Evolutionary conservation across 176 grass and related monocot genomes (phyloP).

Genomic region (Chrysopogon serrulatus): DNA sequence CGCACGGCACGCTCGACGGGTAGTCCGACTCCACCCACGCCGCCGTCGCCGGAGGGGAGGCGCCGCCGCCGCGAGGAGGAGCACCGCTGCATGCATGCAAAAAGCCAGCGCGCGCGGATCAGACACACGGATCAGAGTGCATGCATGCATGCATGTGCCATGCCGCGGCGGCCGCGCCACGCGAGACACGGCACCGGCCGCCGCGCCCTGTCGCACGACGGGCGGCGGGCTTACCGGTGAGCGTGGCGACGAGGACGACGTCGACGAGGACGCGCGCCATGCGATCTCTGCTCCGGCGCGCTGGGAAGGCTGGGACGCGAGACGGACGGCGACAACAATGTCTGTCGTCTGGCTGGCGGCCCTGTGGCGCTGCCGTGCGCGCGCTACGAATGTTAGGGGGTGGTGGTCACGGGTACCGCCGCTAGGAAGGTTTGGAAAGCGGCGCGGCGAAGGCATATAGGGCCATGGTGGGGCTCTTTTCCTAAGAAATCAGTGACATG

Average conservation of each 20-base stretch:
- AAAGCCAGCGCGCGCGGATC: not conserved
- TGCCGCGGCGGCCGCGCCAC: not conserved
- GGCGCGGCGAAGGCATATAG: not conserved
- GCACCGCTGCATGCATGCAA: not conserved
- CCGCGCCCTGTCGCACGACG: not conserved
- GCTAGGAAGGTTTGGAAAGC: not conserved
- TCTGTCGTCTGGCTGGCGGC: not conserved
- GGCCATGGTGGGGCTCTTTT: too few species aligned
- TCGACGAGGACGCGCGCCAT: conserved; percentile 29
- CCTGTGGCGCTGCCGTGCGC: not conserved
- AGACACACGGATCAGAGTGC: not conserved
- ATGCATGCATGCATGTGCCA: not conserved
- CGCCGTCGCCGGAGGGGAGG: conserved; percentile 3
- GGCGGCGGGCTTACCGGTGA: conserved; percentile 5
- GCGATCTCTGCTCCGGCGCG: not conserved
- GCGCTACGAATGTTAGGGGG: not conserved
- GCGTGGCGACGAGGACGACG: conserved; percentile 12
- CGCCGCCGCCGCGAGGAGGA: not conserved
- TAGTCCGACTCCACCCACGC: conserved; percentile 63
- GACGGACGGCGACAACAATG: not conserved
- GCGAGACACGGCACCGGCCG: not conserved
- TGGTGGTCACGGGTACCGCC: not conserved
- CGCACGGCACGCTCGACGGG: conserved; percentile 43
- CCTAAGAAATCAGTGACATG: too few species aligned
- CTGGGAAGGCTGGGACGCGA: conserved; percentile 14